Evolutionary conservation across 257 asterid species (phyloP).

Genomic region (Cynanchum wilfordii): DNA sequence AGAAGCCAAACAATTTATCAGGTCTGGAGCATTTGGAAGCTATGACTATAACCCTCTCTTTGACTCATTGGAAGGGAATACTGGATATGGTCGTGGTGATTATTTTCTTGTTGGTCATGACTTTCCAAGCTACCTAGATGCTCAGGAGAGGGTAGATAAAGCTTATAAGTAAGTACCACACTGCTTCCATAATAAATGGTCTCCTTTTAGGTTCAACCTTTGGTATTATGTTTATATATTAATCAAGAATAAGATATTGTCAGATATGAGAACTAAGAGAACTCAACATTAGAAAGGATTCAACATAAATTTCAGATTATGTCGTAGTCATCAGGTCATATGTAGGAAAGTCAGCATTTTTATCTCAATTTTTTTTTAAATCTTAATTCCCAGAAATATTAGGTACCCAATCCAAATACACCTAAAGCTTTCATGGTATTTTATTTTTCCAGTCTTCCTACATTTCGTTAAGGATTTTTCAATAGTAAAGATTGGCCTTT

Average conservation of each 20-base stretch:
- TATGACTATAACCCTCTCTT: constrained; percentile 93
- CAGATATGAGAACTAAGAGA: not conserved
- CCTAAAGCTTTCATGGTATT: not conserved
- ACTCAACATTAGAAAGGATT: not conserved
- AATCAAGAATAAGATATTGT: not conserved
- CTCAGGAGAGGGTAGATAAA: constrained; percentile 79
- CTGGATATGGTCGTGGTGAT: constrained; percentile 96
- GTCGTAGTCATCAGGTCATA: not conserved
- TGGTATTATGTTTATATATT: not conserved
- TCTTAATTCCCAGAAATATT: not conserved
- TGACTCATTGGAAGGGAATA: constrained; percentile 86
- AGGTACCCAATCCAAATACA: not conserved
- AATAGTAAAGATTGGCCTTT: not conserved
- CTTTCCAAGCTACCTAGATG: constrained; percentile 87
- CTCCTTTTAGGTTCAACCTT: not conserved
- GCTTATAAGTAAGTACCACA: constrained; percentile 81
- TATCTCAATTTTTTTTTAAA: too few relatives aligned
- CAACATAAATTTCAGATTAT: not conserved
- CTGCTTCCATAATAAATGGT: not conserved
- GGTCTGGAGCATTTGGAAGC: constrained; percentile 93
- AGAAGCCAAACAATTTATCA: constrained; percentile 87
- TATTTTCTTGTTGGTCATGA: constrained; percentile 90
- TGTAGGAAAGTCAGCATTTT: not conserved
- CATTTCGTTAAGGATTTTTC: too few relatives aligned
- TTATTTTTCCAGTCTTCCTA: not conserved